Percentiles rank a stretch among this genome's conserved stretches.
phyloP scores from a whole-genome alignment of 176 grass and related monocot species.

The Hsuehochloa calcarea region DNA sequence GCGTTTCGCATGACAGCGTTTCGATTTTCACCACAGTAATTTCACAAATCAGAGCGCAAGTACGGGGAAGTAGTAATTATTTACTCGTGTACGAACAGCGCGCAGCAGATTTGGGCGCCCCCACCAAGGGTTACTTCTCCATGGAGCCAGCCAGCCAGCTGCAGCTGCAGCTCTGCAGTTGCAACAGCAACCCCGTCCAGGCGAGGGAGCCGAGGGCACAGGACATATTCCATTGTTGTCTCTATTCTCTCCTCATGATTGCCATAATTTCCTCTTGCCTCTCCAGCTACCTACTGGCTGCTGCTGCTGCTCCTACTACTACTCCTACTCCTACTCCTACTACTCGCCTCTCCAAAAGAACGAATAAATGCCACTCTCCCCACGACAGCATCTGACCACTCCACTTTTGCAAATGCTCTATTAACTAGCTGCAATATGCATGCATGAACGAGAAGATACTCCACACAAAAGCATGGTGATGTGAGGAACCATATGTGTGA shows the following conservation, averaged over 20 bases:
- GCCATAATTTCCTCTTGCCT: neutral
- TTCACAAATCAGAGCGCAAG: neutral
- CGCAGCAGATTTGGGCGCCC: neutral
- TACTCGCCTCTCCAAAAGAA: neutral
- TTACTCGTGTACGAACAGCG: slow-evolving; percentile 20
- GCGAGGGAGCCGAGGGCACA: neutral
- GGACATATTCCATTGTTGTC: slow-evolving; percentile 25
- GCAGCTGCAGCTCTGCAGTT: too few relatives aligned
- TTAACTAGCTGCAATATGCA: too few relatives aligned
- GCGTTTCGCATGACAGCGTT: neutral
- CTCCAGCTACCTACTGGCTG: neutral
- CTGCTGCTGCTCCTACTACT: neutral
- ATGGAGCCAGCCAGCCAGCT: neutral
- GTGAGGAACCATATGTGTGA: neutral
- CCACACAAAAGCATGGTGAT: neutral
- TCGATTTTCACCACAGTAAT: neutral
- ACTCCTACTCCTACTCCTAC: neutral
- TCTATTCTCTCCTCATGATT: slow-evolving; percentile 25
- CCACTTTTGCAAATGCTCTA: neutral
- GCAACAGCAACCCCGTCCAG: neutral
- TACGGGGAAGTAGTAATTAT: neutral
- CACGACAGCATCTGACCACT: neutral
- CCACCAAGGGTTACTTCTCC: neutral
- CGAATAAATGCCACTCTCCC: neutral
- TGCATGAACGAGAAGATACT: neutral